Percentiles rank a stretch among this genome's conserved stretches.
phyloP scores from a whole-genome alignment of 805 yeast species.

The Saccharomycopsis oosterbeekiorum region DNA sequence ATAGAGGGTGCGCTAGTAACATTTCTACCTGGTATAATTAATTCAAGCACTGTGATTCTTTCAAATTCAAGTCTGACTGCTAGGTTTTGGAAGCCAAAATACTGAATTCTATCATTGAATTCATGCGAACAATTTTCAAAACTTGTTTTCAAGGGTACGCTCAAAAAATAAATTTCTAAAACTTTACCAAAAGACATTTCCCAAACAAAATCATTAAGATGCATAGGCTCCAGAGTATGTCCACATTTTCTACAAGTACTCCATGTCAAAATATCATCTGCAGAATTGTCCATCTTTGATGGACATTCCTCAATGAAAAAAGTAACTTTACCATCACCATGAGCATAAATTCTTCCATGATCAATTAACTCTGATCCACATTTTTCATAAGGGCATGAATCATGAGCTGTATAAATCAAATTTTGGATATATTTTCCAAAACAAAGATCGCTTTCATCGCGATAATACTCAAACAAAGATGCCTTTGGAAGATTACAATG shows the following conservation, averaged over 20 bases:
- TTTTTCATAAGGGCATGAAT: slow-evolving; percentile 59
- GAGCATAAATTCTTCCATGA: slow-evolving; percentile 82
- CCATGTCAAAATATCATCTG: slow-evolving; percentile 69
- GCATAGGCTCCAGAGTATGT: slow-evolving; percentile 61
- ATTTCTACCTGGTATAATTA: slow-evolving; percentile 65
- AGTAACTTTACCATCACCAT: slow-evolving; percentile 76
- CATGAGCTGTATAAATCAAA: slow-evolving; percentile 54
- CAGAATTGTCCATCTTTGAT: slow-evolving; percentile 31
- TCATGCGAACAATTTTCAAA: slow-evolving; percentile 69
- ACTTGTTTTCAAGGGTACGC: slow-evolving; percentile 43
- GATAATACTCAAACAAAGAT: slow-evolving; percentile 76
- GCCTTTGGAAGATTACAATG: slow-evolving; percentile 89
- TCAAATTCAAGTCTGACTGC: slow-evolving; percentile 75
- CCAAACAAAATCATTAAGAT: slow-evolving; percentile 82
- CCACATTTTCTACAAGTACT: slow-evolving; percentile 78
- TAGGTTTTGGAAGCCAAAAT: slow-evolving; percentile 70
- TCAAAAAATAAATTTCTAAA: slow-evolving; percentile 78
- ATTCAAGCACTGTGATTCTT: slow-evolving; percentile 63
- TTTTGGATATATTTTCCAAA: slow-evolving; percentile 85
- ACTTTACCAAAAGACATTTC: slow-evolving; percentile 90
- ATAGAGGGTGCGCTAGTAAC: slow-evolving; percentile 63
- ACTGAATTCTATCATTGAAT: slow-evolving; percentile 70
- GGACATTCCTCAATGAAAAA: slow-evolving; percentile 57
- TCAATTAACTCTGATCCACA: slow-evolving; percentile 64
- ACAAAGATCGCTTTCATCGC: slow-evolving; percentile 76